Percentiles rank a stretch among this genome's conserved stretches.
Evolutionary conservation across 345 rosid genomes (phyloP).

Genomic region (Carallia brachiata): DNA sequence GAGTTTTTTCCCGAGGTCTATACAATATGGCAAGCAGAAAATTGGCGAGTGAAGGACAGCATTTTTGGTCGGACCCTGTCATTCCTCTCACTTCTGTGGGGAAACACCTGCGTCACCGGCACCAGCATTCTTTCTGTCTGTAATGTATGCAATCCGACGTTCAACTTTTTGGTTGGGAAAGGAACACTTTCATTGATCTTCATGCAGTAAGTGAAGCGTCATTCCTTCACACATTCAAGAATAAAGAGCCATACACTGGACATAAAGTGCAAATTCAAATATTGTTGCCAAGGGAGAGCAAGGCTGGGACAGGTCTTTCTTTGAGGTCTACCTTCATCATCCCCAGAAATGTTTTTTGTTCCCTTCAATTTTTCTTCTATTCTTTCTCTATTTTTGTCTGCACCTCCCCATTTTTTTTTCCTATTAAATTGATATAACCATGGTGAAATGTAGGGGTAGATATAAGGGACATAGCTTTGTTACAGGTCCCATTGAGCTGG

Average conservation of each 20-base stretch:
- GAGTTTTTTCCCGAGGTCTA: conserved; percentile 23
- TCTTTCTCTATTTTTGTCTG: conserved; percentile 26
- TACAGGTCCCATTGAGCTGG: conserved; percentile 45
- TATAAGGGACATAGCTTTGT: conserved; percentile 42
- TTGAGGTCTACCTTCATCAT: conserved; percentile 23
- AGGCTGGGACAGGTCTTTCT: conserved; percentile 24
- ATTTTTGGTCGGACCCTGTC: conserved; percentile 26
- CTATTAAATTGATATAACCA: conserved; percentile 17
- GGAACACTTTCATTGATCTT: conserved; percentile 33
- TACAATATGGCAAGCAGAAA: conserved; percentile 30
- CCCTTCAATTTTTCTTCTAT: conserved; percentile 4
- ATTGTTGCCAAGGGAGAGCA: conserved; percentile 34
- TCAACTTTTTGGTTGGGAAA: conserved; percentile 34
- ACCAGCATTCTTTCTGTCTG: conserved; percentile 43
- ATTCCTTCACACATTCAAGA: conserved; percentile 31
- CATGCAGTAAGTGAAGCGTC: conserved; percentile 35
- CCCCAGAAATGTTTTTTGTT: conserved; percentile 14
- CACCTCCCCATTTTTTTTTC: conserved; percentile 16
- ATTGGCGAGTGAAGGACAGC: conserved; percentile 12
- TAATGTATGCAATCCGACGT: conserved; percentile 39
- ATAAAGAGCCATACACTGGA: conserved; percentile 29
- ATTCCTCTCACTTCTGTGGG: conserved; percentile 16
- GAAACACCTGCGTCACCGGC: conserved; percentile 27
- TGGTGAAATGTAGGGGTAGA: conserved; percentile 49
- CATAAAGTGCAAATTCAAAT: conserved; percentile 15